Conservation (phyloP, 1,139 yeast species). For the Suhomyces kunorum region DNA sequence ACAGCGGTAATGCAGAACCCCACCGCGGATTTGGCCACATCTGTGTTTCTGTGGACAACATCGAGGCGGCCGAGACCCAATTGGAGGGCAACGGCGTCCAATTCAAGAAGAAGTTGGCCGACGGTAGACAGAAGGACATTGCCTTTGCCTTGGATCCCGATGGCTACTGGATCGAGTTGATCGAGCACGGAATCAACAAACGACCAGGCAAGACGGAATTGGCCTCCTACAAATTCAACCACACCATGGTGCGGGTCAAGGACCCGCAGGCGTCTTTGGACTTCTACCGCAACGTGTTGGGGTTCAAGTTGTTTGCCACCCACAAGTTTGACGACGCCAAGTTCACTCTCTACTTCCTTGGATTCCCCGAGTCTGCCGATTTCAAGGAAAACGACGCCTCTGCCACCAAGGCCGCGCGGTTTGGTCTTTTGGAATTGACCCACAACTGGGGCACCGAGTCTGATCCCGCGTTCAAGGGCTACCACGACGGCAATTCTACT, state of each 20-base stretch:
- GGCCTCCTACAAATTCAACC: constrained; percentile 68
- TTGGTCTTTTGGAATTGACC: constrained; percentile 82
- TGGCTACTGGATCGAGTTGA: constrained; percentile 94
- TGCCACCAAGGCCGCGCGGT: constrained; percentile 42
- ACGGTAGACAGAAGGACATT: constrained; percentile 89
- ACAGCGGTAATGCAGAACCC: constrained; percentile 83
- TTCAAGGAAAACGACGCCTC: constrained; percentile 38
- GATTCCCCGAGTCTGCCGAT: constrained; percentile 53
- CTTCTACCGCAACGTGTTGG: constrained; percentile 76
- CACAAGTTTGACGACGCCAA: constrained; percentile 64
- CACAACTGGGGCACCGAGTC: constrained; percentile 94
- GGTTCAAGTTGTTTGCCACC: constrained; percentile 69
- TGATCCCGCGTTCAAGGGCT: constrained; percentile 66
- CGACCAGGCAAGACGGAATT: constrained; percentile 39
- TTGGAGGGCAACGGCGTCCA: constrained; percentile 62
- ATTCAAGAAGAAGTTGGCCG: constrained; percentile 80
- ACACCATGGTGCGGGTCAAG: constrained; percentile 89
- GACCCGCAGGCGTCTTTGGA: constrained; percentile 75
- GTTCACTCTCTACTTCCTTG: constrained; percentile 84
- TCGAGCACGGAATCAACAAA: constrained; percentile 57
- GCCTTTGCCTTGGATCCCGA: constrained; percentile 96
- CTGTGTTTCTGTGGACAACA: constrained; percentile 82
- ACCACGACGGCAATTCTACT: constrained; percentile 77
- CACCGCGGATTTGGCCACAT: constrained; percentile 93
- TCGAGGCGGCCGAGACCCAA: constrained; percentile 58